Percentiles rank a stretch among this genome's conserved stretches.
Conservation (phyloP, 805 yeast genomes). For the Candida nemodendra region DNA sequence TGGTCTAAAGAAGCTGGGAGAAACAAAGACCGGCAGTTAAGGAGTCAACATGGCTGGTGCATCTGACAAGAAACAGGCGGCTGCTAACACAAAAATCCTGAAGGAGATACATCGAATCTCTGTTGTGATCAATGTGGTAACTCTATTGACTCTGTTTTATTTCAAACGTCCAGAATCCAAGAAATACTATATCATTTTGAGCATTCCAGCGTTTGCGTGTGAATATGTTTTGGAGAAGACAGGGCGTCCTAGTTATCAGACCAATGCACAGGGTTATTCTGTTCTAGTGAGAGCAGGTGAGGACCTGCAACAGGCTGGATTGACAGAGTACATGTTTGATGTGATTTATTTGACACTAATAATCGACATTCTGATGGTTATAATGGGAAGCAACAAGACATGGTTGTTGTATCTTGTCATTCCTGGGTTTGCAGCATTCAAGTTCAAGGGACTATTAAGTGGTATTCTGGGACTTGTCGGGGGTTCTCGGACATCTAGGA, state of each 20-base stretch:
- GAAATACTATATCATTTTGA: slow-evolving; percentile 42
- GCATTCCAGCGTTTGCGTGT: slow-evolving; percentile 41
- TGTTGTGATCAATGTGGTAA: slow-evolving; percentile 36
- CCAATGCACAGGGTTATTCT: slow-evolving; percentile 38
- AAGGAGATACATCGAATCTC: slow-evolving; percentile 37
- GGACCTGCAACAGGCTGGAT: slow-evolving; percentile 59
- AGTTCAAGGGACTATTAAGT: slow-evolving; percentile 40
- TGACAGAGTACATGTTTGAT: slow-evolving; percentile 74
- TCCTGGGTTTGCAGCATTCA: slow-evolving; percentile 53
- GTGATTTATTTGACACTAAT: slow-evolving; percentile 63
- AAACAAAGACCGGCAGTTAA: not conserved
- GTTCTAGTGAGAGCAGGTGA: slow-evolving; percentile 52
- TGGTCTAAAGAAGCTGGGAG: too few relatives aligned
- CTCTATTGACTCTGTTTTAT: slow-evolving; percentile 37
- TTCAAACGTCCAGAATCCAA: slow-evolving; percentile 47
- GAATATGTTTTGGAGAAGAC: slow-evolving; percentile 55
- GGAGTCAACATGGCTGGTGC: slow-evolving; percentile 36
- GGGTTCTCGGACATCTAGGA: slow-evolving; percentile 12
- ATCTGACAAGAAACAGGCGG: slow-evolving; percentile 37
- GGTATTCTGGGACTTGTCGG: slow-evolving; percentile 22
- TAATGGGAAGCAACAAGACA: slow-evolving; percentile 55
- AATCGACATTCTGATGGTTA: slow-evolving; percentile 50
- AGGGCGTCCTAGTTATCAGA: slow-evolving; percentile 55
- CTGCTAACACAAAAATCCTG: slow-evolving; percentile 28
- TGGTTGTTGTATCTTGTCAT: slow-evolving; percentile 56